phyloP scores from a whole-genome alignment of 805 yeast genomes.

The Lachancea quebecensis region DNA sequence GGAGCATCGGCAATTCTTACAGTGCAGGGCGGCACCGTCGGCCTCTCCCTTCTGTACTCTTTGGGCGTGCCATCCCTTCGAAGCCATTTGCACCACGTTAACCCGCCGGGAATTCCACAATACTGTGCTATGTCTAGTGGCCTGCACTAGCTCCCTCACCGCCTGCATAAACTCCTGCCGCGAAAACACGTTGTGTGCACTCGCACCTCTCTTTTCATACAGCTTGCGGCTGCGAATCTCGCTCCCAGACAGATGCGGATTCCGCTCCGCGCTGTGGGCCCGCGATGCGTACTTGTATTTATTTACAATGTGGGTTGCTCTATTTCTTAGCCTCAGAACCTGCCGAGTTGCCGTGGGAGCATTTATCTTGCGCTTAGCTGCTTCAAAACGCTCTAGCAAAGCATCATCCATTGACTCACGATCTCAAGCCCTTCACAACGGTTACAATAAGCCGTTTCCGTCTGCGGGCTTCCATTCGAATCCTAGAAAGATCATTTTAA shows the following conservation, averaged over 20 bases:
- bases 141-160: conserved; percentile 9
- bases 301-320: background rate
- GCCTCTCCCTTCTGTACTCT: background rate
- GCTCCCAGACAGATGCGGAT: background rate
- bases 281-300: background rate
- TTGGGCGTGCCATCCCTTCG: conserved; percentile 16
- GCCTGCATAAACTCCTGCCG: conserved; percentile 9
- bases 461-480: background rate
- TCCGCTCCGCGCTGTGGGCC: background rate
- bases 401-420: background rate
- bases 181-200: background rate
- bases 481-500: background rate
- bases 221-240: background rate
- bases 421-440: background rate
- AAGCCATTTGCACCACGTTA: conserved; percentile 15
- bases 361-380: background rate
- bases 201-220: background rate
- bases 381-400: background rate
- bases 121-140: conserved; percentile 5
- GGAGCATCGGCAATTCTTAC: conserved; percentile 11
- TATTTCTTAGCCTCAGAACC: background rate
- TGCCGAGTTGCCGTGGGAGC: background rate
- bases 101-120: conserved; percentile 17
- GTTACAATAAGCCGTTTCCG: background rate
- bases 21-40: conserved; percentile 5